phyloP scores from a whole-genome alignment of 768 basidiomycete species.

The Boletus rubroflammeus region DNA sequence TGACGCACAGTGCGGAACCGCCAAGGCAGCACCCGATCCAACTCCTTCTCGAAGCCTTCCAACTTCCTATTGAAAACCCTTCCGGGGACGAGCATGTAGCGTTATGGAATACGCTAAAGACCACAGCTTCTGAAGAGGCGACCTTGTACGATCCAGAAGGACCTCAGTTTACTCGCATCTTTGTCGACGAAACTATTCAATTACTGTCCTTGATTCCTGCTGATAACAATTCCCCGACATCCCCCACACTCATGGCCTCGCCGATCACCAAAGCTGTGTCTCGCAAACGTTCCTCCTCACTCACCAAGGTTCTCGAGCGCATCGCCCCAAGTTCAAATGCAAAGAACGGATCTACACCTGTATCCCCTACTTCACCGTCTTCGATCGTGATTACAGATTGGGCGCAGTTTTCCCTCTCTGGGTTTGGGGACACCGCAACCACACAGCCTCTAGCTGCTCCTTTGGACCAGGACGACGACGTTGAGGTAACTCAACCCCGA shows the following conservation, averaged over 20 bases:
- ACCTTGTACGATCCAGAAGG: constrained; percentile 26
- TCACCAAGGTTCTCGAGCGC: constrained; percentile 28
- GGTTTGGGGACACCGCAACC: constrained; percentile 47
- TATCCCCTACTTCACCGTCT: constrained; percentile 29
- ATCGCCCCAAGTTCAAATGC: constrained; percentile 6
- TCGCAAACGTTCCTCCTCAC: constrained; percentile 33
- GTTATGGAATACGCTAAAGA: constrained; percentile 56
- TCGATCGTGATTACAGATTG: constrained; percentile 47
- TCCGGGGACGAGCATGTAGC: constrained; percentile 34
- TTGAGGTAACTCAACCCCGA: constrained; percentile 49
- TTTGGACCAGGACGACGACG: constrained; percentile 60
- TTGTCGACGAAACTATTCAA: constrained; percentile 66
- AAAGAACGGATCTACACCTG: constrained; percentile 20
- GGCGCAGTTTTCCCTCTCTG: constrained; percentile 63
- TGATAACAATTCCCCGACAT: constrained; percentile 31
- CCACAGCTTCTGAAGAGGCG: constrained; percentile 34
- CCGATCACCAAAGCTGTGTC: constrained; percentile 33
- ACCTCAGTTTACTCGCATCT: constrained; percentile 47
- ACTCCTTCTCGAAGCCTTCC: constrained; percentile 63
- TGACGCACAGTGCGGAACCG: constrained; percentile 34
- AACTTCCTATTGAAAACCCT: constrained; percentile 32
- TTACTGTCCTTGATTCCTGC: constrained; percentile 49
- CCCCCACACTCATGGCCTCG: constrained; percentile 29
- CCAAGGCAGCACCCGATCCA: constrained; percentile 52
- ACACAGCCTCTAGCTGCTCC: constrained; percentile 48